Conservation (phyloP, 768 basidiomycete species). For the Piloderma croceum region DNA sequence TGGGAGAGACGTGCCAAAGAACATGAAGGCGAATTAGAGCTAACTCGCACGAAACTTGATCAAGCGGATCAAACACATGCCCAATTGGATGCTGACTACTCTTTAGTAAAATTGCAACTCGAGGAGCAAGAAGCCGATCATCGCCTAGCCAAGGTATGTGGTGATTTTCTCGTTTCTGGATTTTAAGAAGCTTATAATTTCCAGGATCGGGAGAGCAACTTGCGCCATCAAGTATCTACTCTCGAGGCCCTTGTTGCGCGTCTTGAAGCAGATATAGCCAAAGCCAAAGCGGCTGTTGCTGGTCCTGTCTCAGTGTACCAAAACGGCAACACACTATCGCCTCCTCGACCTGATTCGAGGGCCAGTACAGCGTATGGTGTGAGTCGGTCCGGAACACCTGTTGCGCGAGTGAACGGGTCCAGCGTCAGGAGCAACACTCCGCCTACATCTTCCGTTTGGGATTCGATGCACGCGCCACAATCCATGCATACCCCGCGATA, state of each 20-base stretch:
- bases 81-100: conserved; percentile 68
- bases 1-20: conserved; percentile 79
- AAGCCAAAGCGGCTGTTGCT: conserved; percentile 32
- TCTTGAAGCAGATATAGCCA: conserved; percentile 54
- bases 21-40: conserved; percentile 57
- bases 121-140: conserved; percentile 73
- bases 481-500: conserved; percentile 11
- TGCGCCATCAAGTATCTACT: conserved; percentile 58
- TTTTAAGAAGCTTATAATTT: conserved; percentile 5
- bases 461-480: conserved; percentile 60
- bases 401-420: conserved; percentile 31
- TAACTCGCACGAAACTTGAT: conserved; percentile 55
- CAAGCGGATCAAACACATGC: conserved; percentile 57
- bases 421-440: conserved; percentile 25
- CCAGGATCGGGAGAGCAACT: conserved; percentile 67
- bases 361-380: conserved; percentile 55
- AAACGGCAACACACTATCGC: conserved; percentile 40
- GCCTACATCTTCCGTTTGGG: conserved; percentile 53
- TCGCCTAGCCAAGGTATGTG: conserved; percentile 57
- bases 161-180: neutral
- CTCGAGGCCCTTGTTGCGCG: conserved; percentile 57
- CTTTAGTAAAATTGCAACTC: conserved; percentile 61
- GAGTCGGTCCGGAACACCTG: conserved; percentile 49
- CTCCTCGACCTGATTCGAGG: conserved; percentile 69
- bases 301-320: conserved; percentile 33